These are phyloP conservation scores for Paramyrothecium roridum DNA, from an alignment of 2,329 filamentous ascomycete genomes.

Conservation along the genomic window DNA sequence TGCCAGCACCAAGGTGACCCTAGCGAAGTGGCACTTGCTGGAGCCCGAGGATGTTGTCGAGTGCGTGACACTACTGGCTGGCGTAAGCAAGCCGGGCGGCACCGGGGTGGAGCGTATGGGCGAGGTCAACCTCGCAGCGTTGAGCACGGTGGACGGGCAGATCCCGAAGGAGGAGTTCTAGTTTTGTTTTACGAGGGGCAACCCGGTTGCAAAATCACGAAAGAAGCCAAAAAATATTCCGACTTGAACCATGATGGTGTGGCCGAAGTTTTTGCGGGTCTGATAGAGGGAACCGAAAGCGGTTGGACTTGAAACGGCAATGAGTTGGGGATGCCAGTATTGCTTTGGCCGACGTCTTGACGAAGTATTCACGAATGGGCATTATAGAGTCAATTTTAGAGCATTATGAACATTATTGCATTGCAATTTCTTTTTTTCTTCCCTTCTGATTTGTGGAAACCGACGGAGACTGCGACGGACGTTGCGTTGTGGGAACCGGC, in stretches of 20 bases:
- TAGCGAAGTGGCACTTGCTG: constrained; percentile 85
- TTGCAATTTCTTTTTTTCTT: neutral
- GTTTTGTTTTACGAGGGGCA: neutral
- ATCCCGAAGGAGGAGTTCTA: constrained; percentile 31
- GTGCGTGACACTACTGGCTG: constrained; percentile 53
- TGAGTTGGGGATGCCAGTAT: neutral
- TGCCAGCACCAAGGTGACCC: constrained; percentile 84
- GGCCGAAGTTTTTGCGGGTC: no score
- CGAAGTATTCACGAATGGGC: neutral
- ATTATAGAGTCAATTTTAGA: neutral
- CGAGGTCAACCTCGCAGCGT: constrained; percentile 54
- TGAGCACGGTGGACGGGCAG: constrained; percentile 51
- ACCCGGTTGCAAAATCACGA: neutral
- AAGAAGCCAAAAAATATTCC: neutral
- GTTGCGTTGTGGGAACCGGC: no score
- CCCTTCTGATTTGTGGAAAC: neutral
- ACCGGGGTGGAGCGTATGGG: constrained; percentile 31
- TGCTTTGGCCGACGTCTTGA: neutral
- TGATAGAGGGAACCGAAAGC: no score
- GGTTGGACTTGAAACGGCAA: no score
- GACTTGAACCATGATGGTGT: no score
- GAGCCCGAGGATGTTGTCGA: constrained; percentile 88
- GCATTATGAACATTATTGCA: neutral
- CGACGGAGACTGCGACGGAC: no score
- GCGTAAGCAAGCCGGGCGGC: constrained; percentile 35